Evolutionary conservation across 2,329 filamentous ascomycete species (phyloP).

Genomic region (Aspergillus ochraceus): DNA sequence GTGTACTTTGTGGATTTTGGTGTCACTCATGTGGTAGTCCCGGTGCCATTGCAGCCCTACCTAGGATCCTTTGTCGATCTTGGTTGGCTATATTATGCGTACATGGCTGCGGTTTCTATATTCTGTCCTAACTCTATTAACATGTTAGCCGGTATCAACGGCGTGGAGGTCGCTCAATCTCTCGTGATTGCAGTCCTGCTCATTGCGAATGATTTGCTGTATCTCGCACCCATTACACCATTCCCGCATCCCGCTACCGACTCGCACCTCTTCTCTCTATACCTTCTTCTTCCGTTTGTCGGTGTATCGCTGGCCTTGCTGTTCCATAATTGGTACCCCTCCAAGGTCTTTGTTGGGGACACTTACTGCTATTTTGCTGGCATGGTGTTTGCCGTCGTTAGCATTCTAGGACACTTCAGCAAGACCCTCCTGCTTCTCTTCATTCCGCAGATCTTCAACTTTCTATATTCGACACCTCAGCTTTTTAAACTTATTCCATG

Average conservation of each 20-base stretch:
- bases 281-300: slow-evolving; percentile 89
- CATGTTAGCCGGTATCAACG: slow-evolving; percentile 98
- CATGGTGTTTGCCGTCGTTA: slow-evolving; percentile 97
- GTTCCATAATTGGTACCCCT: slow-evolving; percentile 93
- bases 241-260: slow-evolving; percentile 93
- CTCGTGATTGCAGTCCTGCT: slow-evolving; percentile 84
- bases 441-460: slow-evolving; percentile 94
- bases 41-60: slow-evolving; percentile 78
- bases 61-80: slow-evolving; percentile 84
- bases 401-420: slow-evolving; percentile 95
- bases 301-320: slow-evolving; percentile 86
- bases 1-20: slow-evolving; percentile 99
- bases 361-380: slow-evolving; percentile 99
- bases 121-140: slow-evolving; percentile 99
- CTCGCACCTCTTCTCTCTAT: slow-evolving; percentile 93
- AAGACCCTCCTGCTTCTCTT: slow-evolving; percentile 92
- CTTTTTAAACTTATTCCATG: slow-evolving; percentile 88
- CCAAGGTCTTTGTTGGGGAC: slow-evolving; percentile 93
- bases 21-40: slow-evolving; percentile 92
- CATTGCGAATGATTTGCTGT: slow-evolving; percentile 82
- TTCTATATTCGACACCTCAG: slow-evolving; percentile 88
- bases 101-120: slow-evolving; percentile 95
- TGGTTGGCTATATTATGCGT: slow-evolving; percentile 82
- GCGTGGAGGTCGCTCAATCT: slow-evolving; percentile 93
- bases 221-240: slow-evolving; percentile 70